Percentiles rank a stretch among this genome's conserved stretches.
phyloP scores from a whole-genome alignment of 495 filamentous ascomycete species.

The Coniosporium apollinis region DNA sequence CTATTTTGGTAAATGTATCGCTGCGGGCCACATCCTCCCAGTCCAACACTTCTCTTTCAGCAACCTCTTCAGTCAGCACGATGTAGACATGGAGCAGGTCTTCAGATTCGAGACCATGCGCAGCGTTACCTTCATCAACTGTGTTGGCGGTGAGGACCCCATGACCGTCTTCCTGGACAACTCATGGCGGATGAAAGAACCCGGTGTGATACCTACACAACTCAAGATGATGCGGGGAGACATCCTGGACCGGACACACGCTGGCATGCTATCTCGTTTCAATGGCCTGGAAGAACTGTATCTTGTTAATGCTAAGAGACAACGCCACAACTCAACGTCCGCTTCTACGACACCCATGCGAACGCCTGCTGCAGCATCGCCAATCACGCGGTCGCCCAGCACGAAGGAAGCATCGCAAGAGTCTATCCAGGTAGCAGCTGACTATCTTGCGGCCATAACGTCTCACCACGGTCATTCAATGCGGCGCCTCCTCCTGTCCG shows the following conservation, averaged over 20 bases:
- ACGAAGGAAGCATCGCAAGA: constrained; percentile 5
- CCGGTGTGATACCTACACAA: constrained; percentile 12
- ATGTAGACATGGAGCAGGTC: constrained; percentile 25
- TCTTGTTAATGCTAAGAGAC: constrained; percentile 8
- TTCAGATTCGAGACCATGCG: constrained; percentile 28
- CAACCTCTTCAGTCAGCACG: constrained; percentile 41
- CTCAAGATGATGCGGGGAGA: constrained; percentile 27
- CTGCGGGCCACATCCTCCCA: constrained; percentile 26
- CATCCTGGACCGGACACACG: constrained; percentile 21
- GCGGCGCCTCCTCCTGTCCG: constrained; percentile 38
- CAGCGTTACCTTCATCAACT: constrained; percentile 36
- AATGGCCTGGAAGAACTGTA: constrained; percentile 17
- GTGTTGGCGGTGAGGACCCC: constrained; percentile 25
- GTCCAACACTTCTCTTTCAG: constrained; percentile 35
- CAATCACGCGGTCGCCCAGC: constrained; percentile 1
- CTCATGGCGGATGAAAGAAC: constrained; percentile 27
- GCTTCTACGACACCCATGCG: too few relatives aligned
- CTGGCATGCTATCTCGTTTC: constrained; percentile 6
- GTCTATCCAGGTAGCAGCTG: constrained; percentile 11
- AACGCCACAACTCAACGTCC: constrained; percentile 3
- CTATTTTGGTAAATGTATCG: constrained; percentile 38
- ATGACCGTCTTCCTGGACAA: constrained; percentile 39
- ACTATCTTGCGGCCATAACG: constrained; percentile 19
- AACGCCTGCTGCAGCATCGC: too few relatives aligned
- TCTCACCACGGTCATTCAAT: constrained; percentile 33